phyloP scores from a whole-genome alignment of 2,329 filamentous ascomycete genomes.

The Metarhizium guizhouense region DNA sequence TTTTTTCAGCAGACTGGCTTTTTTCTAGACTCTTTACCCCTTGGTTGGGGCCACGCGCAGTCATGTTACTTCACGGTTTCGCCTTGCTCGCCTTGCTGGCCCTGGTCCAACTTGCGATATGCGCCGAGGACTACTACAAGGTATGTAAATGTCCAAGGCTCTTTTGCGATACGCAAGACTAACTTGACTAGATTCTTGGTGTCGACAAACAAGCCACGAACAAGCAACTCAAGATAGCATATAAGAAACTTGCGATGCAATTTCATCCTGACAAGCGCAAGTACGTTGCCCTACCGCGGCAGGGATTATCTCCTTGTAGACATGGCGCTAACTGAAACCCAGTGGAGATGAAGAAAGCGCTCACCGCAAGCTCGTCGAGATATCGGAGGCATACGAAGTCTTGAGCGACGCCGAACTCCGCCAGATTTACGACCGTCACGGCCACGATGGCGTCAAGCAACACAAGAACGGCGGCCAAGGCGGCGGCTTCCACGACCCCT shows the following conservation, averaged over 20 bases:
- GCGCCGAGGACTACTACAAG: slow-evolving; percentile 72
- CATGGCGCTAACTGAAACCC: slow-evolving; percentile 3
- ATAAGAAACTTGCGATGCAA: slow-evolving; percentile 86
- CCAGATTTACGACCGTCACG: slow-evolving; percentile 88
- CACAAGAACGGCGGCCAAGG: slow-evolving; percentile 55
- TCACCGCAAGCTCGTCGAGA: slow-evolving; percentile 83
- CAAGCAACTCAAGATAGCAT: slow-evolving; percentile 86
- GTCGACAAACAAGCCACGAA: slow-evolving; percentile 73
- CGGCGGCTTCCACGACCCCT: slow-evolving; percentile 68
- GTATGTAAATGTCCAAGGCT: slow-evolving; percentile 27
- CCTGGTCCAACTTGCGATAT: slow-evolving; percentile 44
- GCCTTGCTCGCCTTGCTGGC: slow-evolving; percentile 43
- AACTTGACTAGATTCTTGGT: slow-evolving; percentile 56
- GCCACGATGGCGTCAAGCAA: slow-evolving; percentile 82
- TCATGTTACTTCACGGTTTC: slow-evolving; percentile 44
- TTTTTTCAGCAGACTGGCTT: neutral
- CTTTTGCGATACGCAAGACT: neutral
- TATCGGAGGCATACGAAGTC: slow-evolving; percentile 92
- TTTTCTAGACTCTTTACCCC: neutral
- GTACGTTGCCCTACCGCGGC: slow-evolving; percentile 39
- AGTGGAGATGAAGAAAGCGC: slow-evolving; percentile 71
- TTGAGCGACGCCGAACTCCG: slow-evolving; percentile 73
- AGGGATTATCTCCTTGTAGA: neutral
- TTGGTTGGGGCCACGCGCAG: slow-evolving; percentile 13
- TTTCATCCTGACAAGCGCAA: slow-evolving; percentile 98